Conservation (phyloP, 805 yeast genomes). For the Monosporozyma yasuniensis region DNA sequence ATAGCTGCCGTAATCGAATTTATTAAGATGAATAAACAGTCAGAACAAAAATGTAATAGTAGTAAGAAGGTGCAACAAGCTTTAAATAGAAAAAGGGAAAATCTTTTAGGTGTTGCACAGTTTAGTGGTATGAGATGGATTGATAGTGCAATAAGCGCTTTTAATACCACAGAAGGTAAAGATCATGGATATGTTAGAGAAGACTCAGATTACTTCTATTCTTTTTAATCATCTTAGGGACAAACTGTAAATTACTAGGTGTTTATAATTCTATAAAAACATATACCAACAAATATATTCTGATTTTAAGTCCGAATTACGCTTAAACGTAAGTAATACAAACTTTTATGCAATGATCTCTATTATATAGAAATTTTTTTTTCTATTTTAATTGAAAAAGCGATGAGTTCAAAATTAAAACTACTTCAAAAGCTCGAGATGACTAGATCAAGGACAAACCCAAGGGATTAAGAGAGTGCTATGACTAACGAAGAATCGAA, state of each 20-base stretch:
- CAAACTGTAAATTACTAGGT: too few relatives aligned
- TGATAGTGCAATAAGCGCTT: background rate
- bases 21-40: background rate
- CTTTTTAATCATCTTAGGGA: too few relatives aligned
- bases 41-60: background rate
- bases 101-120: background rate
- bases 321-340: too few relatives aligned
- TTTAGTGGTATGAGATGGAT: background rate
- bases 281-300: too few relatives aligned
- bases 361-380: too few relatives aligned
- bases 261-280: too few relatives aligned
- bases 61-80: background rate
- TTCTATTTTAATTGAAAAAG: background rate
- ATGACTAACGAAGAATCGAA: background rate
- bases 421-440: background rate
- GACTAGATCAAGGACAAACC: background rate
- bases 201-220: too few relatives aligned
- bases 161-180: background rate
- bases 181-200: too few relatives aligned
- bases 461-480: background rate
- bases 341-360: too few relatives aligned
- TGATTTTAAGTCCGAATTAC: too few relatives aligned
- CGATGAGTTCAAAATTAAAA: constrained; percentile 2
- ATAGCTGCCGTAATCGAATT: background rate
- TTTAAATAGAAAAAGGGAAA: background rate